Evolutionary conservation across 108 stramenopile genomes (phyloP).

Genomic region (Stephanodiscus minutulus): DNA sequence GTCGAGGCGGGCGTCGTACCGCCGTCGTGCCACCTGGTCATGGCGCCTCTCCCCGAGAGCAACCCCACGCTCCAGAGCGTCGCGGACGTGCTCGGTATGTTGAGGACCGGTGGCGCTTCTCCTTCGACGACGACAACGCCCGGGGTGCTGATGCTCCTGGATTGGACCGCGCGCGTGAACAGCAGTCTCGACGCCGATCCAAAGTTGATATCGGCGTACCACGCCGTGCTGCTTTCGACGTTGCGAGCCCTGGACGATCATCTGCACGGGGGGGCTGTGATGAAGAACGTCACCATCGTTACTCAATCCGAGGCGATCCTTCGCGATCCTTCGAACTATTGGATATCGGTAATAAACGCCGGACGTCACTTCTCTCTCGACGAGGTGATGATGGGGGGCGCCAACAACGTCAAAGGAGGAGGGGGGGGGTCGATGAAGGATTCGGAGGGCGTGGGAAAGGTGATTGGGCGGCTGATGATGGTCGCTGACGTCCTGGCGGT

Average conservation of each 20-base stretch:
- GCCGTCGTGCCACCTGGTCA: conserved; percentile 74
- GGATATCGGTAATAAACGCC: conserved; percentile 93
- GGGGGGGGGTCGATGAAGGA: conserved; percentile 66
- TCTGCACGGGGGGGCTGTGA: conserved; percentile 28
- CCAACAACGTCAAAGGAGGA: conserved; percentile 31
- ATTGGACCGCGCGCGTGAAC: conserved; percentile 87
- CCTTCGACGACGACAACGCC: conserved; percentile 13
- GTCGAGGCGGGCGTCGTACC: conserved; percentile 61
- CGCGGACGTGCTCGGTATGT: conserved; percentile 57
- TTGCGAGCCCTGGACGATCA: conserved; percentile 66
- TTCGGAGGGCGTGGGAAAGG: conserved; percentile 80
- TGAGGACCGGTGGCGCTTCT: conserved; percentile 17
- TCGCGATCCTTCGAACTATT: conserved; percentile 90
- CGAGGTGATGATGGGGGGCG: conserved; percentile 69
- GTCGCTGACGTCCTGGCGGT: conserved; percentile 83
- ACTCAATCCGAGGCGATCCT: conserved; percentile 87
- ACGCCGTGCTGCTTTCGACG: conserved; percentile 62
- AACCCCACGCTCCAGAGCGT: conserved; percentile 80
- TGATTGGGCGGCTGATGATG: conserved; percentile 84
- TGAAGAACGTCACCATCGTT: conserved; percentile 75
- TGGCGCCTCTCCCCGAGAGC: conserved; percentile 76
- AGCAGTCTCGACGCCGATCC: conserved; percentile 79
- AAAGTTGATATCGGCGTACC: conserved; percentile 82
- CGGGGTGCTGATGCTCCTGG: conserved; percentile 73
- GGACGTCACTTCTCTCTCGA: conserved; percentile 87